These are phyloP conservation scores for Ceratobasidium sp. DNA, from an alignment of 1,284 basidiomycete species.

Conservation along the genomic window DNA sequence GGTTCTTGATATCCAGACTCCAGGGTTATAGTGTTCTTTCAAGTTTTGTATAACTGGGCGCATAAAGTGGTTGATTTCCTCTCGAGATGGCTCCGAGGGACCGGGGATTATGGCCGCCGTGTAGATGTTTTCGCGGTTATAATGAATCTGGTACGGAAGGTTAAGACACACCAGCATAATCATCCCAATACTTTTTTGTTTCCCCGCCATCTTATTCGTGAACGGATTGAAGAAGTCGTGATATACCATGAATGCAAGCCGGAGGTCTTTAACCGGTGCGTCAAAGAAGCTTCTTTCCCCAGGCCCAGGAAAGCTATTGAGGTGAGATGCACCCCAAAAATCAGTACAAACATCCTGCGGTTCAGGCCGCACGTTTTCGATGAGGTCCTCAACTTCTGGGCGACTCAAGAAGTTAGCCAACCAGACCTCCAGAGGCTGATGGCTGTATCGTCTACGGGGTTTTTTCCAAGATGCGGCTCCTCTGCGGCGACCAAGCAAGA, in stretches of 20 bases:
- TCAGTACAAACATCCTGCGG: neutral
- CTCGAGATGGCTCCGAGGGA: conserved; percentile 49
- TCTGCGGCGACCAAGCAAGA: neutral
- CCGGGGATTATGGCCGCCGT: conserved; percentile 59
- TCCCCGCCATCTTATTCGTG: conserved; percentile 55
- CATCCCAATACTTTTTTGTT: conserved; percentile 56
- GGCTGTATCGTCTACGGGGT: conserved; percentile 1
- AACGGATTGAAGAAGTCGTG: conserved; percentile 62
- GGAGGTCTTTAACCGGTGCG: conserved; percentile 49
- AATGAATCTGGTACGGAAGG: conserved; percentile 57
- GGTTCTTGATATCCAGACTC: conserved; percentile 52
- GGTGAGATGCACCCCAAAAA: conserved; percentile 55
- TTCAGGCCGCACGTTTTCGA: conserved; percentile 5
- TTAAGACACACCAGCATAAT: conserved; percentile 61
- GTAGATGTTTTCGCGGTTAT: conserved; percentile 59
- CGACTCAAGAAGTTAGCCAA: conserved; percentile 15
- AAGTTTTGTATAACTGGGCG: conserved; percentile 56
- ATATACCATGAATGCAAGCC: conserved; percentile 56
- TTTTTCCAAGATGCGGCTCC: neutral
- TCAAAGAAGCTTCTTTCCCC: conserved; percentile 50
- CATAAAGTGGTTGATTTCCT: conserved; percentile 56
- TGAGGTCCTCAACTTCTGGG: conserved; percentile 30
- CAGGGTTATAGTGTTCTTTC: conserved; percentile 55
- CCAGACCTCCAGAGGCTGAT: conserved; percentile 29
- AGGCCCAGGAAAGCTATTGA: conserved; percentile 53